Evolutionary conservation across 805 yeast species (phyloP), one percentile per base, ranked within the genome.

Genomic region (Schwanniomyces polymorphus): DNA sequence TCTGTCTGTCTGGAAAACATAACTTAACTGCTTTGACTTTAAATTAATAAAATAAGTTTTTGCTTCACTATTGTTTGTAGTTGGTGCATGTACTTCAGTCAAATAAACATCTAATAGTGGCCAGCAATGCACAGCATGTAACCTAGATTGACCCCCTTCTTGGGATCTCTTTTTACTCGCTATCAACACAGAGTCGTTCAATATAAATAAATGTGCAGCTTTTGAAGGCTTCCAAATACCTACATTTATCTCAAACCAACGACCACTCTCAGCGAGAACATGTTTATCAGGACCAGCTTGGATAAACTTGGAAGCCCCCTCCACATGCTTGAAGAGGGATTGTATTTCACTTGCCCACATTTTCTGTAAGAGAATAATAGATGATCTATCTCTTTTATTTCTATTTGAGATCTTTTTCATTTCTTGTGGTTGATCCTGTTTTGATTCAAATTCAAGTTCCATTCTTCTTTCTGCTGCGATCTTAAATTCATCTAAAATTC

Each of bases 211-310:
- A 57, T 87, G 95, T 4, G 86, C 83, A 2, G 89, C 84, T 54
- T 86, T 84, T 28, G 85, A 73, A 0, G 91, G 85, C 61, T 88
- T 88, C 80, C 89, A 82, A 10, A 96, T 89, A 0, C 94, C 91
- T 2, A 86, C 81, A 58, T 90, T 91, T 49, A 91, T 69, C 64
- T 91, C 97, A 48, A 79, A 81, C 97, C 97, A 91, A 42, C 91
- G 78, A 2, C 86, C 86, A 61, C 90, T 82, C 56, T 91, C 94
- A 8, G 83, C 79, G 16, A 89, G 68, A 2, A 91, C 80, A 63
- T 90, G 97, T 42, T 97, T 77, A 3, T 91, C 94, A 0, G 91
- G 89, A 7, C 80, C 63, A 1, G 88, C 81, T 17, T 90, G 86
- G 33, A 91, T 74, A 49, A 78, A 81, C 58, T 87, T 87, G 56